Conservation (phyloP, 2,329 filamentous ascomycete species). For the Chaetomium olivaceum region DNA sequence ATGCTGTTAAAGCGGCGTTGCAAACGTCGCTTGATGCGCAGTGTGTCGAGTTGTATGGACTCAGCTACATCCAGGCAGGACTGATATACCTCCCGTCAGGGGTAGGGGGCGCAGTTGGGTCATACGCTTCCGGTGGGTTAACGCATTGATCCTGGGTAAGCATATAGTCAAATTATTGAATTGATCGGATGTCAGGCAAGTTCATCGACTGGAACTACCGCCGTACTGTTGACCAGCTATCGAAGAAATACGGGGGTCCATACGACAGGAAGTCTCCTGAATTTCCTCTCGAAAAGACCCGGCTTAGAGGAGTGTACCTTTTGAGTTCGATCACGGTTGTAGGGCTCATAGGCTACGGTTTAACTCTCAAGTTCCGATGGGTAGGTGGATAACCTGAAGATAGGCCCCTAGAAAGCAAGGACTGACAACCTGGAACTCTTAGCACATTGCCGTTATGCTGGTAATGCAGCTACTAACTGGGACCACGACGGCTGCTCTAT, state of each 20-base stretch:
- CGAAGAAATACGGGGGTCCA: background rate
- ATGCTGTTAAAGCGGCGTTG: constrained; percentile 21
- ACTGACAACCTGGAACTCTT: background rate
- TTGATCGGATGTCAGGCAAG: constrained; percentile 8
- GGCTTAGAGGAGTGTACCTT: constrained; percentile 12
- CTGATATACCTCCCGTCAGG: constrained; percentile 22
- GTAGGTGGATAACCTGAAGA: constrained; percentile 1
- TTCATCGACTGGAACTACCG: constrained; percentile 25
- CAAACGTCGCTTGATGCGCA: constrained; percentile 24
- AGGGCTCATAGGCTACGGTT: constrained; percentile 20
- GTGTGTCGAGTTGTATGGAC: constrained; percentile 15
- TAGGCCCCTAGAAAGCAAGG: background rate
- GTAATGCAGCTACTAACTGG: constrained; percentile 23
- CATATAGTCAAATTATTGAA: background rate
- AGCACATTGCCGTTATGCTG: constrained; percentile 24
- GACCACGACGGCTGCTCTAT: constrained; percentile 18
- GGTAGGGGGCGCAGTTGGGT: constrained; percentile 19
- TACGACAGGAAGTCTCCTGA: constrained; percentile 19
- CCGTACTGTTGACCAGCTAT: constrained; percentile 1
- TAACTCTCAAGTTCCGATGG: constrained; percentile 12
- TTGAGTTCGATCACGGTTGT: constrained; percentile 12
- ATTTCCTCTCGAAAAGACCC: constrained; percentile 19
- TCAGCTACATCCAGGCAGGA: constrained; percentile 18
- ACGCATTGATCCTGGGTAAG: background rate
- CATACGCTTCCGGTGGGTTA: constrained; percentile 18